Conservation (phyloP, 805 yeast genomes). For the Yarrowia divulgata region DNA sequence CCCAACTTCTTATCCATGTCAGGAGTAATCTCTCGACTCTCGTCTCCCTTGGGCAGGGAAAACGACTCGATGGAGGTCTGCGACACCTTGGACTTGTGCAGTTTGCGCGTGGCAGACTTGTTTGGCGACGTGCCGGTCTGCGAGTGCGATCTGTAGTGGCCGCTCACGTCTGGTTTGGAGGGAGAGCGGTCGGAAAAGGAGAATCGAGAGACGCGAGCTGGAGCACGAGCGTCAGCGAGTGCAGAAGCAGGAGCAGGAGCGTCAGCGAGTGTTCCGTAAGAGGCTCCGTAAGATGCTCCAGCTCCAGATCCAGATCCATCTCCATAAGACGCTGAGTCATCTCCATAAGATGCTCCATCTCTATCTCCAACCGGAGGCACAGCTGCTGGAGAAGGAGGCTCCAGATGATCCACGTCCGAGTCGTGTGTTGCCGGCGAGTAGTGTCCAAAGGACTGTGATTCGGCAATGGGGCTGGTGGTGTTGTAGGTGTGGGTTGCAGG, state of each 20-base stretch:
- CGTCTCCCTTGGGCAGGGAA: slow-evolving; percentile 29
- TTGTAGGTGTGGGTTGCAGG: not conserved
- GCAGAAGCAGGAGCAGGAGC: too few relatives aligned
- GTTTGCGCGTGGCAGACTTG: slow-evolving; percentile 15
- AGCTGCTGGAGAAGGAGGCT: not conserved
- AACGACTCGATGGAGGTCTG: slow-evolving; percentile 35
- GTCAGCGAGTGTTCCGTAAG: too few relatives aligned
- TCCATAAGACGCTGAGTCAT: not conserved
- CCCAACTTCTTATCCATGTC: slow-evolving; percentile 10
- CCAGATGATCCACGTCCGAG: slow-evolving; percentile 11
- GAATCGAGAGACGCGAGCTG: slow-evolving; percentile 16
- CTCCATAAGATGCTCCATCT: not conserved
- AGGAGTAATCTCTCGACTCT: not conserved
- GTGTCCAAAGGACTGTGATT: not conserved
- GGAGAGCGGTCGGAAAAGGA: slow-evolving; percentile 36
- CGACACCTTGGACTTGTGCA: slow-evolving; percentile 30
- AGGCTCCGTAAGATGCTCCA: not conserved
- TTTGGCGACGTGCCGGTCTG: slow-evolving; percentile 28
- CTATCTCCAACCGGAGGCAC: not conserved
- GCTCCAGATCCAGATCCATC: too few relatives aligned
- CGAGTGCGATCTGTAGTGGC: slow-evolving; percentile 38
- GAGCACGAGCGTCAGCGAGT: not conserved
- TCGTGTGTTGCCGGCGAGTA: slow-evolving; percentile 17
- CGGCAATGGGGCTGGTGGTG: not conserved
- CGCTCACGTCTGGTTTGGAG: slow-evolving; percentile 5